Percentiles rank a stretch among this genome's conserved stretches.
Evolutionary conservation across 1,284 basidiomycete genomes (phyloP).

Genomic region (Puccinia hordei): DNA sequence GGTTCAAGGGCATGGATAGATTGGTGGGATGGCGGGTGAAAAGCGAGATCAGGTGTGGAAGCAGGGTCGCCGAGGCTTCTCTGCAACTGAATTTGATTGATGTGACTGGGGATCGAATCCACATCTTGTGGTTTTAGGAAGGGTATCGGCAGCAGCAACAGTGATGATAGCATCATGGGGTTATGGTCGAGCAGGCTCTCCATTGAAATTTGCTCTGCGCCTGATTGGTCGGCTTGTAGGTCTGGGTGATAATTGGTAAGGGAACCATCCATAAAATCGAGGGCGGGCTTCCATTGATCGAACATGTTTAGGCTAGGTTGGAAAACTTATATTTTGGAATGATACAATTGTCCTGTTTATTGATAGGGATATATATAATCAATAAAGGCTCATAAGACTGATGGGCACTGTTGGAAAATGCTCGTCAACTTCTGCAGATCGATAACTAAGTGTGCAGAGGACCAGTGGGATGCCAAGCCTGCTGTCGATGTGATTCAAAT

Average conservation of each 20-base stretch:
- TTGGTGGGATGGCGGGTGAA: neutral
- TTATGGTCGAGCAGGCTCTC: neutral
- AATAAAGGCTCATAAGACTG: neutral
- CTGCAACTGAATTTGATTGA: neutral
- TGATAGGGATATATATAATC: too few relatives aligned
- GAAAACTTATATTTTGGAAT: neutral
- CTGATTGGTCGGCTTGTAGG: neutral
- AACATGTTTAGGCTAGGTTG: neutral
- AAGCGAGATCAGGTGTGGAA: neutral
- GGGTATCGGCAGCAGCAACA: neutral
- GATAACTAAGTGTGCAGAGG: constrained; percentile 6
- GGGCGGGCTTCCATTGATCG: constrained; percentile 5
- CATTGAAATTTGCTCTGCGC: neutral
- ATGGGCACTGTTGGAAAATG: too few relatives aligned
- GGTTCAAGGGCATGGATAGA: neutral
- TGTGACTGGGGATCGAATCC: neutral
- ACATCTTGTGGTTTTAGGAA: neutral
- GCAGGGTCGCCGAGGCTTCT: neutral
- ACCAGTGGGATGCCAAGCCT: neutral
- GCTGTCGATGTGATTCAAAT: constrained; percentile 8
- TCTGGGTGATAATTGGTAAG: neutral
- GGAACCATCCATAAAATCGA: neutral
- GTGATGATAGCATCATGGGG: constrained; percentile 3
- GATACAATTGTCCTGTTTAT: neutral
- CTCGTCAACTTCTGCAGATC: neutral